Percentiles rank a stretch among this genome's conserved stretches.
phyloP scores from a whole-genome alignment of 257 asterid species.

The Coffea canephora region DNA sequence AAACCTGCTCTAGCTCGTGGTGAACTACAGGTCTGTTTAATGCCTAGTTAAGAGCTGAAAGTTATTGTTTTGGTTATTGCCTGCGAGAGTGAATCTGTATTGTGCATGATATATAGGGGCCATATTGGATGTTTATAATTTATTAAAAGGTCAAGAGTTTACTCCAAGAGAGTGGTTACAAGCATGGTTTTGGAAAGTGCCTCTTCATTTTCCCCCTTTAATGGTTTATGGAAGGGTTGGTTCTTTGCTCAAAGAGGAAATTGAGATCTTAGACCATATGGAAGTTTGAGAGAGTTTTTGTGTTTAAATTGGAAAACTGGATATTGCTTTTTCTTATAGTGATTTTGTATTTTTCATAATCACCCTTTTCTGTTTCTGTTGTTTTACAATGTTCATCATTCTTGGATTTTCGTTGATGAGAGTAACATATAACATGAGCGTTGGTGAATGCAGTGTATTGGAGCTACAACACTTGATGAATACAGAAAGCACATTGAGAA shows the following conservation, averaged over 20 bases:
- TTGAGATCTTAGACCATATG: background rate
- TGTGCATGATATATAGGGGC: background rate
- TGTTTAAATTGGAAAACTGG: background rate
- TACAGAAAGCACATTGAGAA: slow-evolving; percentile 90
- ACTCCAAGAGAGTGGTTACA: background rate
- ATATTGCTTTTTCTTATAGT: background rate
- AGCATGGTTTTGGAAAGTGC: background rate
- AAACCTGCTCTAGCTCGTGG: slow-evolving; percentile 97
- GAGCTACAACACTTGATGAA: slow-evolving; percentile 93
- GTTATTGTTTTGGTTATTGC: slow-evolving; percentile 2
- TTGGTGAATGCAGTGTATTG: slow-evolving; percentile 62
- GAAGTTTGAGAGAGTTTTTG: background rate
- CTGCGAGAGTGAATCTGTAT: background rate
- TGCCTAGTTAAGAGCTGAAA: background rate
- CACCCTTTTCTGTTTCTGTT: background rate
- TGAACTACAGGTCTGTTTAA: slow-evolving; percentile 75
- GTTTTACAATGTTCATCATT: background rate
- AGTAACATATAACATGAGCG: background rate
- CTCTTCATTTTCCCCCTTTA: background rate
- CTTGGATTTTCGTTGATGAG: no score
- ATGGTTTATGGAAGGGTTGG: background rate
- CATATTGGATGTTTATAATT: background rate
- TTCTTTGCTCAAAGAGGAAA: background rate
- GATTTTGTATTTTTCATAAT: background rate
- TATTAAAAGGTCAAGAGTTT: background rate